Percentiles rank a stretch among this genome's conserved stretches.
Evolutionary conservation across 2,329 filamentous ascomycete genomes (phyloP).

Genomic region (Alternaria infectoria): DNA sequence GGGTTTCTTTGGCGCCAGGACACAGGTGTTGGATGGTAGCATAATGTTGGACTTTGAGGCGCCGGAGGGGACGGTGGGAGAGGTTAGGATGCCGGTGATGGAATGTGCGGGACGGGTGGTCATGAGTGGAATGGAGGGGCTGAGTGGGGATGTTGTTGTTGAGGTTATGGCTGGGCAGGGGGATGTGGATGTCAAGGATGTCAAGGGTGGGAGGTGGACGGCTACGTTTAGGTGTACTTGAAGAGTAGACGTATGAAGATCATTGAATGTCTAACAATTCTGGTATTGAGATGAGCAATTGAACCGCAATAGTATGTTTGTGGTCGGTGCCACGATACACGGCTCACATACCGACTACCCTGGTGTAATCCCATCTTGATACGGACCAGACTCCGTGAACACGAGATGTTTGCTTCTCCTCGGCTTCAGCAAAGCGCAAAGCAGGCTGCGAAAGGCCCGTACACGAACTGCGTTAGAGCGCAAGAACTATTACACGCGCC

Average conservation of each 20-base stretch:
- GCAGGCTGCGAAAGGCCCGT: not conserved
- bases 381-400: not conserved
- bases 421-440: not conserved
- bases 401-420: not conserved
- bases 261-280: not conserved
- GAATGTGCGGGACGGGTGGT: conserved; percentile 27
- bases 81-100: conserved; percentile 30
- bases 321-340: not conserved
- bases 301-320: not conserved
- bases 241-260: not conserved
- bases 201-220: conserved; percentile 34
- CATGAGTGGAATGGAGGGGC: conserved; percentile 23
- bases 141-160: conserved; percentile 20
- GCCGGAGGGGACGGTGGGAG: conserved; percentile 39
- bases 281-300: not conserved
- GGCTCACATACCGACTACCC: not conserved
- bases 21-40: conserved; percentile 19
- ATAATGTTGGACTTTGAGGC: conserved; percentile 37
- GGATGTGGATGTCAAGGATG: conserved; percentile 13
- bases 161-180: conserved; percentile 23
- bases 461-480: not conserved
- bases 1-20: conserved; percentile 47
- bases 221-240: conserved; percentile 19
- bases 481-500: not conserved
- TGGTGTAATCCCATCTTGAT: not conserved